phyloP scores from a whole-genome alignment of 2,329 filamentous ascomycete species.

The Apiospora rasikravindrae region DNA sequence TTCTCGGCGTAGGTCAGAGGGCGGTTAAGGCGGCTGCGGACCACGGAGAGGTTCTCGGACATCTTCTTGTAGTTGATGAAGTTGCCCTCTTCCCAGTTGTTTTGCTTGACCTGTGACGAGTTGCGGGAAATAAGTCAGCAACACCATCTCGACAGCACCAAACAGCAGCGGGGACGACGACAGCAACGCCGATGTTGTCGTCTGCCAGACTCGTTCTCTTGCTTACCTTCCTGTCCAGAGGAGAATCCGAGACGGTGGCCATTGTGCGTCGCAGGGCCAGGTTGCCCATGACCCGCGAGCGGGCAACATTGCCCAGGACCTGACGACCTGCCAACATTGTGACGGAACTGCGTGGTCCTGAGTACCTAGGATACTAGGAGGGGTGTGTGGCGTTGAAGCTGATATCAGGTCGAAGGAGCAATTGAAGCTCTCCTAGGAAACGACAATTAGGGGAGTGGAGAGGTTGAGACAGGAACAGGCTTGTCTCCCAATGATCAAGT shows the following conservation, averaged over 20 bases:
- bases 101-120: conserved; percentile 75
- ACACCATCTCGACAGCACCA: background rate
- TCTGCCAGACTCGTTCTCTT: background rate
- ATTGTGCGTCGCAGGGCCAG: conserved; percentile 70
- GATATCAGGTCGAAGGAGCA: conserved; percentile 33
- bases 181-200: background rate
- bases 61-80: conserved; percentile 99
- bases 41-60: conserved; percentile 94
- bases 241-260: conserved; percentile 84
- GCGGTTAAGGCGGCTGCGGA: conserved; percentile 86
- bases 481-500: conserved; percentile 37
- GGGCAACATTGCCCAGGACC: conserved; percentile 68
- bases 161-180: background rate
- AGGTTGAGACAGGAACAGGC: conserved; percentile 32
- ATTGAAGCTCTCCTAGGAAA: conserved; percentile 35
- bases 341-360: conserved; percentile 38
- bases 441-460: conserved; percentile 33
- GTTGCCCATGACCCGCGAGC: conserved; percentile 60
- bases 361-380: conserved; percentile 27
- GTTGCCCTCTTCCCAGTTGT: conserved; percentile 93
- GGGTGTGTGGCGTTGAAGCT: conserved; percentile 21
- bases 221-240: conserved; percentile 85
- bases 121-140: conserved; percentile 29
- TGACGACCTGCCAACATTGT: conserved; percentile 76
- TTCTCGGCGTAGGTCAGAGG: conserved; percentile 97